Percentiles rank a stretch among this genome's conserved stretches.
Conservation (phyloP, 306 rosid genomes). For the Casuarina glauca region DNA sequence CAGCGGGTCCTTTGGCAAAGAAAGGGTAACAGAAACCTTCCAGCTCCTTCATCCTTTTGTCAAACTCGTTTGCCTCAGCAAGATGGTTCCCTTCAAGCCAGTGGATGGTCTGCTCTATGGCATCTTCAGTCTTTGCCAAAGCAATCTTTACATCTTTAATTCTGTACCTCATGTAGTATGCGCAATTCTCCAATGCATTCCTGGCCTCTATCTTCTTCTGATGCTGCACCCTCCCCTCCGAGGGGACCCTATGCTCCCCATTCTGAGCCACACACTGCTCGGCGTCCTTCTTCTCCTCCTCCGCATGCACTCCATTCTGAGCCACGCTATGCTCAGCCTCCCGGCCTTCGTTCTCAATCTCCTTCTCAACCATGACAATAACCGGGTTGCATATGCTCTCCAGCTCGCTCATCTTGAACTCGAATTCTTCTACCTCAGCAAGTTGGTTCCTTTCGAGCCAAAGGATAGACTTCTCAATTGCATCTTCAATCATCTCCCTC, state of each 20-base stretch:
- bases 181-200: conserved; percentile 3
- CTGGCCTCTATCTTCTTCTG: not conserved
- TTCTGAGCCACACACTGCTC: not conserved
- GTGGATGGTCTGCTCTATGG: conserved; percentile 4
- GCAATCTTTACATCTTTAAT: not conserved
- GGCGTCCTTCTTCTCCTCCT: not conserved
- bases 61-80: conserved; percentile 13
- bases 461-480: conserved; percentile 41
- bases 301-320: not conserved
- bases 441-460: conserved; percentile 58
- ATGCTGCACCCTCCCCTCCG: not conserved
- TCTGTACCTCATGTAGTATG: conserved; percentile 13
- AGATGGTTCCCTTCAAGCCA: conserved; percentile 8
- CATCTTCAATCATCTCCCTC: conserved; percentile 53
- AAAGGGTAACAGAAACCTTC: not conserved
- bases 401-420: conserved; percentile 50
- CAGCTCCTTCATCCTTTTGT: conserved; percentile 3
- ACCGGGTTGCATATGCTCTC: conserved; percentile 53
- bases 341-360: not conserved
- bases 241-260: no score
- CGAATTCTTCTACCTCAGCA: conserved; percentile 46
- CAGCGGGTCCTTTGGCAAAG: not conserved
- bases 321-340: not conserved
- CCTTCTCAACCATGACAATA: conserved; percentile 2
- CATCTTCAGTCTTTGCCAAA: not conserved